Percentiles rank a stretch among this genome's conserved stretches.
Evolutionary conservation across 441 rosid genomes (phyloP).

Genomic region (Geranium incanum): DNA sequence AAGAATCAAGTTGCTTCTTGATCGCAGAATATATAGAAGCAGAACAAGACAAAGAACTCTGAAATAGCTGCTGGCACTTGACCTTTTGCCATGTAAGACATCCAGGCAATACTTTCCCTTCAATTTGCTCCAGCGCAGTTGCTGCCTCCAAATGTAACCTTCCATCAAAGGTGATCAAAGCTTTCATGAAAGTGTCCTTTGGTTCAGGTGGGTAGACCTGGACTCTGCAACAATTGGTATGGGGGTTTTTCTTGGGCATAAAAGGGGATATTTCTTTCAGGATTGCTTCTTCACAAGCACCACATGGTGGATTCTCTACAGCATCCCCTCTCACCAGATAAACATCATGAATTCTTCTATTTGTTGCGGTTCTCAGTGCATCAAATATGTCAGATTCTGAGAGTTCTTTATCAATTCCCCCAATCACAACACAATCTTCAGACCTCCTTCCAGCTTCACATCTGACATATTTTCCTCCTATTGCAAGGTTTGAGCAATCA

Average conservation of each 20-base stretch:
- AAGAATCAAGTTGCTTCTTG: slow-evolving; percentile 38
- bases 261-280: slow-evolving; percentile 44
- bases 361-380: slow-evolving; percentile 18
- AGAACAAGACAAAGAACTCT: slow-evolving; percentile 53
- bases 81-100: slow-evolving; percentile 62
- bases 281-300: slow-evolving; percentile 43
- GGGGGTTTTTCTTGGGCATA: slow-evolving; percentile 45
- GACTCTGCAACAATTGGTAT: slow-evolving; percentile 38
- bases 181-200: slow-evolving; percentile 35
- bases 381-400: slow-evolving; percentile 16
- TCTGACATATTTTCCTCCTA: slow-evolving; percentile 18
- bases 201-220: slow-evolving; percentile 46
- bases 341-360: slow-evolving; percentile 16
- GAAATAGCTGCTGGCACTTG: slow-evolving; percentile 56
- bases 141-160: slow-evolving; percentile 74
- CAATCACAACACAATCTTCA: slow-evolving; percentile 6
- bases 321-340: slow-evolving; percentile 34
- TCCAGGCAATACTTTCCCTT: slow-evolving; percentile 54
- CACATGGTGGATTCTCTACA: slow-evolving; percentile 34
- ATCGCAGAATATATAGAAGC: slow-evolving; percentile 45
- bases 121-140: slow-evolving; percentile 62
- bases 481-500: slow-evolving; percentile 18
- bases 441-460: slow-evolving; percentile 11
- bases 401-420: slow-evolving; percentile 19
- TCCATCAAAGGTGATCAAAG: slow-evolving; percentile 57